Conservation (phyloP, 176 grass and related monocot genomes). For the Aegilops longissima region DNA sequence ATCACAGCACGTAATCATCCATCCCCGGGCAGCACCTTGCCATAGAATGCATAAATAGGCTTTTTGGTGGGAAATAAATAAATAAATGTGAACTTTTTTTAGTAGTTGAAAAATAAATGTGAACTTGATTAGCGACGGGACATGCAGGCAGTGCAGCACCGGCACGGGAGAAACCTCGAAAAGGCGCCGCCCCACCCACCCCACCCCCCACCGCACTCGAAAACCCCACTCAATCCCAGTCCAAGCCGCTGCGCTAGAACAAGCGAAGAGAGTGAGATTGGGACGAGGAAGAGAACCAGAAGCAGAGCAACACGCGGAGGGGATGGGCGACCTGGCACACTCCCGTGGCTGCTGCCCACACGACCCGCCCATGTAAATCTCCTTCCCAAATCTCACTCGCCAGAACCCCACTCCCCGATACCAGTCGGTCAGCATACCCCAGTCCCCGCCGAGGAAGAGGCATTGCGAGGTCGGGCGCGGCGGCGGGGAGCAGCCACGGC, state of each 20-base stretch:
- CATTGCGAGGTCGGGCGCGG: background rate
- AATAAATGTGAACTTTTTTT: background rate
- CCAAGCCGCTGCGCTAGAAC: background rate
- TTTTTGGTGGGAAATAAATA: background rate
- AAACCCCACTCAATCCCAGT: background rate
- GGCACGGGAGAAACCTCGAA: background rate
- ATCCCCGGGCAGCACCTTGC: background rate
- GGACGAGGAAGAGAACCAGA: background rate
- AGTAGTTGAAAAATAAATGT: background rate
- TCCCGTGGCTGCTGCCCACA: background rate
- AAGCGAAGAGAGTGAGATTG: background rate
- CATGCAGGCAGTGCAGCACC: background rate
- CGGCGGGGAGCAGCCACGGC: slow-evolving; percentile 30
- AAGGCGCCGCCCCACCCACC: slow-evolving; percentile 4
- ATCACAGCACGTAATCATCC: background rate
- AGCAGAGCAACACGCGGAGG: slow-evolving; percentile 23
- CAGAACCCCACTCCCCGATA: background rate
- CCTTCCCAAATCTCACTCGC: background rate
- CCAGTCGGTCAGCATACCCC: background rate
- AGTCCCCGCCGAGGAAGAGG: background rate
- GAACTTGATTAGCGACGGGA: background rate
- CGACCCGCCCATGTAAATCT: slow-evolving; percentile 2
- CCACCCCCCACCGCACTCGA: slow-evolving; percentile 5
- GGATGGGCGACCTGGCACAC: slow-evolving; percentile 33
- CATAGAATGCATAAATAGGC: background rate